phyloP scores from a whole-genome alignment of 2,329 filamentous ascomycete species.

The Sporothrix luriei region DNA sequence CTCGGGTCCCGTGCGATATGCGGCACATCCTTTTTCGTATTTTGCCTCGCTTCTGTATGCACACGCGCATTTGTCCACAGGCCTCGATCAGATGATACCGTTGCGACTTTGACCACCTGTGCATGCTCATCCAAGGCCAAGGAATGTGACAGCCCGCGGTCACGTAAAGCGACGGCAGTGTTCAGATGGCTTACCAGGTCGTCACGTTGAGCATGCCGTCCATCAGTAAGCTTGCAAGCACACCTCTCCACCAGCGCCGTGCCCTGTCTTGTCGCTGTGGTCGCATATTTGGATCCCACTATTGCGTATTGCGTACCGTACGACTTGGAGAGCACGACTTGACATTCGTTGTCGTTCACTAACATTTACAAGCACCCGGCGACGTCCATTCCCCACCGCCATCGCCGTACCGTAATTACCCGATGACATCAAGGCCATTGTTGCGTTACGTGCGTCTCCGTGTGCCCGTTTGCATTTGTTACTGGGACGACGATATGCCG shows the following conservation, averaged over 20 bases:
- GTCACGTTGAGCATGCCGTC: background rate
- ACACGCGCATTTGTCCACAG: background rate
- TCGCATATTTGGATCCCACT: background rate
- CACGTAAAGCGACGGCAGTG: background rate
- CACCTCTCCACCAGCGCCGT: background rate
- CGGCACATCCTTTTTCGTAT: background rate
- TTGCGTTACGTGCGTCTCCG: slow-evolving; percentile 11
- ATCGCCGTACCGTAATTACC: background rate
- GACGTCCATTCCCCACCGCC: background rate
- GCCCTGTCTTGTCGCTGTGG: slow-evolving; percentile 1
- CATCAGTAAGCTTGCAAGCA: background rate
- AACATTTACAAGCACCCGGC: background rate
- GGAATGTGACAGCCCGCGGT: background rate
- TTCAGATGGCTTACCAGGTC: background rate
- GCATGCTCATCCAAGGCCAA: slow-evolving; percentile 8
- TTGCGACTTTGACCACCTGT: background rate
- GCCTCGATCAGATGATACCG: background rate
- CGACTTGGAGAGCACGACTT: background rate
- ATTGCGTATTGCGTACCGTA: too few species aligned
- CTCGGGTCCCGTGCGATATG: slow-evolving; percentile 13
- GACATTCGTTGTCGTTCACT: background rate
- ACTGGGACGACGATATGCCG: background rate
- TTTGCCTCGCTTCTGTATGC: background rate
- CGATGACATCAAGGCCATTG: background rate
- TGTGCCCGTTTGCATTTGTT: background rate